Conservation (phyloP, 352 stramenopile species). For the Globisporangium canariense region DNA sequence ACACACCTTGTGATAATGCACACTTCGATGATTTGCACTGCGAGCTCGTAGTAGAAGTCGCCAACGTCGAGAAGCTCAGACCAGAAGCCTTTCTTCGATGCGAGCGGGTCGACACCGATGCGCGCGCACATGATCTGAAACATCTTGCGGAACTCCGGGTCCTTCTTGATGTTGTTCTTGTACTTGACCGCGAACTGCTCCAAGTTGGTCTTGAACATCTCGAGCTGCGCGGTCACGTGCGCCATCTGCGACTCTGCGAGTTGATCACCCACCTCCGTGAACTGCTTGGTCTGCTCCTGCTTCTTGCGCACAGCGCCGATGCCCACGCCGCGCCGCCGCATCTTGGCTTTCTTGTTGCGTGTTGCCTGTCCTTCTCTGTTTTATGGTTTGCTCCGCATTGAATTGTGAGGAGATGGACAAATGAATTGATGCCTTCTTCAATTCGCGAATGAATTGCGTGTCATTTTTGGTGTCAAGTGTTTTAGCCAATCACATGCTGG, state of each 20-base stretch:
- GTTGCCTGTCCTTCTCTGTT: not conserved
- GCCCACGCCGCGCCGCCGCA: constrained; percentile 71
- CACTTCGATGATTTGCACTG: constrained; percentile 98
- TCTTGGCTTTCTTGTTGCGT: constrained; percentile 15
- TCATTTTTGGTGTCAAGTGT: constrained; percentile 24
- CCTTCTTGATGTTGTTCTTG: constrained; percentile 94
- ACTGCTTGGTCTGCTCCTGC: constrained; percentile 86
- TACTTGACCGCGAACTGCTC: constrained; percentile 93
- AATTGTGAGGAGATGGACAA: not conserved
- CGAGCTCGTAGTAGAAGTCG: constrained; percentile 99
- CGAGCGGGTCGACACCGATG: constrained; percentile 96
- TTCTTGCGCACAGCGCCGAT: constrained; percentile 87
- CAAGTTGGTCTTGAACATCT: constrained; percentile 90
- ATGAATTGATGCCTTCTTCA: constrained; percentile 17
- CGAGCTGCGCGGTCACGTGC: constrained; percentile 82
- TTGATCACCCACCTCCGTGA: constrained; percentile 80
- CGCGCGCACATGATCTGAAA: constrained; percentile 96
- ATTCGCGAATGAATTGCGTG: constrained; percentile 9
- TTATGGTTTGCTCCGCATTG: not conserved
- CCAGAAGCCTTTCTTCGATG: constrained; percentile 98
- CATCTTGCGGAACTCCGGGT: constrained; percentile 91
- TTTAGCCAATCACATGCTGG: constrained; percentile 49
- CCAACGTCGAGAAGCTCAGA: constrained; percentile 95
- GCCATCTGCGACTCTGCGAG: constrained; percentile 76
- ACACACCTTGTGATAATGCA: constrained; percentile 90